These are phyloP conservation scores for Rhytidiadelphus loreus DNA, from an alignment of 225 moss, liverwort and hornwort species.

Conservation along the genomic window DNA sequence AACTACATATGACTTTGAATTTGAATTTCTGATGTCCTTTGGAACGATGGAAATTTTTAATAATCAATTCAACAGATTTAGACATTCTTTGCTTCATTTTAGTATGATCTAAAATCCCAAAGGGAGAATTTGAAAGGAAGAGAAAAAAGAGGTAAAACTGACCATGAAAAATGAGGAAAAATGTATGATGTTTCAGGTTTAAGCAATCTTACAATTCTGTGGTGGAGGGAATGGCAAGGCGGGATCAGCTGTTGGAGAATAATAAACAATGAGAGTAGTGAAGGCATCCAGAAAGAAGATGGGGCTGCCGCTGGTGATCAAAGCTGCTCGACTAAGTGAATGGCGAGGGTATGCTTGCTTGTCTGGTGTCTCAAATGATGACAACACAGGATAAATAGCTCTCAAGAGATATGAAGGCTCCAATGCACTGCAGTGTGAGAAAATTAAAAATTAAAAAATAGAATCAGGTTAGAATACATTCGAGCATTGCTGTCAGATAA, in stretches of 20 bases:
- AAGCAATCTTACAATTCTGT: conserved; percentile 72
- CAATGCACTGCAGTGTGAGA: conserved; percentile 58
- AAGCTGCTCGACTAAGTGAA: conserved; percentile 88
- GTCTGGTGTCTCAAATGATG: conserved; percentile 87
- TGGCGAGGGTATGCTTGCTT: conserved; percentile 95
- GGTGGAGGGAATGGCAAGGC: conserved; percentile 96
- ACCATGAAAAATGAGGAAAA: neutral
- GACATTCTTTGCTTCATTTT: neutral
- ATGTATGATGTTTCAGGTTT: neutral
- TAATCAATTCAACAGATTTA: neutral
- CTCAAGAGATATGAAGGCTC: conserved; percentile 85
- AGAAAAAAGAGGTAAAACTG: neutral
- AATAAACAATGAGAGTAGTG: conserved; percentile 94
- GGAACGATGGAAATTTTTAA: too few species aligned
- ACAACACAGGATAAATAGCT: conserved; percentile 86
- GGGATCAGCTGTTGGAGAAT: conserved; percentile 88
- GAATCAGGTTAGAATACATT: neutral
- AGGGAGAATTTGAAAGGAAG: neutral
- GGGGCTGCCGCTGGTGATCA: conserved; percentile 97
- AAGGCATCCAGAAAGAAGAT: conserved; percentile 98
- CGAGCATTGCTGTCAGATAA: neutral
- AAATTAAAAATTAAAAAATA: neutral
- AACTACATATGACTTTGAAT: neutral
- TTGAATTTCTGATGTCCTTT: neutral
- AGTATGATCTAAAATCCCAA: neutral